phyloP scores from a whole-genome alignment of 2,329 filamentous ascomycete species.

The Rutstroemia sp. region DNA sequence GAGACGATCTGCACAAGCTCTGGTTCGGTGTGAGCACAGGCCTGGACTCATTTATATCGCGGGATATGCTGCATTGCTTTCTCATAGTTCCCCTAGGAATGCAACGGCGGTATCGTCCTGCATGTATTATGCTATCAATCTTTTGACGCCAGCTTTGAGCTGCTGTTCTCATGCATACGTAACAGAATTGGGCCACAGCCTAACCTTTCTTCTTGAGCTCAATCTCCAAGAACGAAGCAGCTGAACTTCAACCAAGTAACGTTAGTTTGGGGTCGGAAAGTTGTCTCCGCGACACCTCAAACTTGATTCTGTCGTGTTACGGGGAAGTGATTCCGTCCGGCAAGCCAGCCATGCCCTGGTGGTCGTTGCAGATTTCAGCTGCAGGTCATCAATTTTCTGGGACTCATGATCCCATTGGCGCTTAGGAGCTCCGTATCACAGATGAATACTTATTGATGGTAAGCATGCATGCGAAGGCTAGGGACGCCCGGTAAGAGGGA shows the following conservation, averaged over 20 bases:
- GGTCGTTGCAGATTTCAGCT: conserved; percentile 8
- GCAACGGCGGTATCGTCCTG: conserved; percentile 6
- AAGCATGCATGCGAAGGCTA: conserved; percentile 7
- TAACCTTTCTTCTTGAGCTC: background rate
- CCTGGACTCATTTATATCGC: conserved; percentile 1
- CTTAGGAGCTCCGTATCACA: conserved; percentile 3
- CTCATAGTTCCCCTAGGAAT: background rate
- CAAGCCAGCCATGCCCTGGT: background rate
- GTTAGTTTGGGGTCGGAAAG: conserved; percentile 1
- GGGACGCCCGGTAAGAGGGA: conserved; percentile 1
- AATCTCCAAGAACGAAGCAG: background rate
- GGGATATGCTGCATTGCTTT: background rate
- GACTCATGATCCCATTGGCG: conserved; percentile 8
- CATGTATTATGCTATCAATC: conserved; percentile 1
- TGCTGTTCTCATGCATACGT: conserved; percentile 2
- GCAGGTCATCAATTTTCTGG: conserved; percentile 9
- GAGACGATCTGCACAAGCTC: background rate
- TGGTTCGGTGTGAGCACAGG: conserved; percentile 1
- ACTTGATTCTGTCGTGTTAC: conserved; percentile 9
- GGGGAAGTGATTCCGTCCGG: conserved; percentile 9
- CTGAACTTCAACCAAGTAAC: background rate
- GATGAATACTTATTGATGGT: background rate
- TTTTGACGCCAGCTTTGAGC: conserved; percentile 2
- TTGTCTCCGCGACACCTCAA: conserved; percentile 4
- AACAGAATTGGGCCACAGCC: background rate